Conservation (phyloP, 108 stramenopile species). For the Conticribra weissflogii region DNA sequence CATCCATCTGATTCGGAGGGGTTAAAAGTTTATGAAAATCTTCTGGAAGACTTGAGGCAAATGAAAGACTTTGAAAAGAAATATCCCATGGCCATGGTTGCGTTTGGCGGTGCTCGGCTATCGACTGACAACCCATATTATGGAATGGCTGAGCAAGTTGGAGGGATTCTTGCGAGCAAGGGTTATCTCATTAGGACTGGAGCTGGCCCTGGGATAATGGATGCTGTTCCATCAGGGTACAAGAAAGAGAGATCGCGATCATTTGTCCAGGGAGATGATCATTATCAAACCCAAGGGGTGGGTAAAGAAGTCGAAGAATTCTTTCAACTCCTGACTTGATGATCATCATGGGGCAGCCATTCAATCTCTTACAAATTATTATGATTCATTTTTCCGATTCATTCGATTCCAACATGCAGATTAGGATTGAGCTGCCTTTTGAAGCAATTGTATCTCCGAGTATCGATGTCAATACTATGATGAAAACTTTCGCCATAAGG, state of each 20-base stretch:
- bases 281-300: slow-evolving; percentile 32
- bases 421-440: slow-evolving; percentile 39
- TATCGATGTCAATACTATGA: slow-evolving; percentile 38
- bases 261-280: neutral
- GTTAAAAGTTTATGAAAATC: neutral
- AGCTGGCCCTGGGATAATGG: slow-evolving; percentile 40
- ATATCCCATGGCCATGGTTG: slow-evolving; percentile 31
- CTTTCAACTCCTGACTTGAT: neutral
- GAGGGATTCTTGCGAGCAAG: slow-evolving; percentile 18
- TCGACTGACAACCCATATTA: slow-evolving; percentile 25
- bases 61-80: slow-evolving; percentile 34
- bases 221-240: slow-evolving; percentile 32
- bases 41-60: slow-evolving; percentile 20
- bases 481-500: slow-evolving; percentile 30
- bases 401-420: too few relatives aligned
- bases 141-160: slow-evolving; percentile 16
- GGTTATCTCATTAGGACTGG: slow-evolving; percentile 33
- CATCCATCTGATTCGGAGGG: slow-evolving; percentile 14
- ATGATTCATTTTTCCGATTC: too few relatives aligned
- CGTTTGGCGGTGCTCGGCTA: slow-evolving; percentile 37
- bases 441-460: slow-evolving; percentile 27
- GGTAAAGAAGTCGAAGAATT: neutral
- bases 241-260: slow-evolving; percentile 17
- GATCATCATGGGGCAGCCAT: neutral
- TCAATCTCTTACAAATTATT: too few relatives aligned